Conservation (phyloP, 2,329 filamentous ascomycete species). For the Hypoxylon sp. region DNA sequence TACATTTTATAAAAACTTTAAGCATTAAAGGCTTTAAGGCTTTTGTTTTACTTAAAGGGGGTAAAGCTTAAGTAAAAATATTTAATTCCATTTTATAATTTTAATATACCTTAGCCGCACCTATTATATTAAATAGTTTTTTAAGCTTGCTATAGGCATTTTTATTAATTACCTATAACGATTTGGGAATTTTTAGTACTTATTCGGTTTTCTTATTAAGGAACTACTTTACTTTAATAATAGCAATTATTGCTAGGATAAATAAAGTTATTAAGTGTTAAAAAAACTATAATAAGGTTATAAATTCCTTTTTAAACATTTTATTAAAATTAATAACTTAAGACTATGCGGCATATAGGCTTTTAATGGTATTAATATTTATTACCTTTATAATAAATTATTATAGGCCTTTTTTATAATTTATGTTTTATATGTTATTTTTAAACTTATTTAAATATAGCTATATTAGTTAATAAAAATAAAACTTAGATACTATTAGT, state of each 20-base stretch:
- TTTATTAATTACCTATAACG: neutral
- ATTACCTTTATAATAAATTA: neutral
- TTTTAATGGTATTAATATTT: neutral
- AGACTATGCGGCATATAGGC: neutral
- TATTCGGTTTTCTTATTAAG: neutral
- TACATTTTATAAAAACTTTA: neutral
- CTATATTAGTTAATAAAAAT: neutral
- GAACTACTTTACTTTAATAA: neutral
- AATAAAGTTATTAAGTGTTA: neutral
- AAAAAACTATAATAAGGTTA: neutral
- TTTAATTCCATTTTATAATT: neutral
- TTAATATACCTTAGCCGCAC: neutral
- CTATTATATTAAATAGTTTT: neutral
- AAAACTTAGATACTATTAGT: neutral
- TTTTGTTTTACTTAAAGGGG: neutral
- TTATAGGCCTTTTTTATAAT: neutral
- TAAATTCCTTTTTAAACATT: neutral
- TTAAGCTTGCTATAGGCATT: neutral
- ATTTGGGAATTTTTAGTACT: neutral
- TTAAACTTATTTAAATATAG: neutral
- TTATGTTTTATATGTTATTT: neutral
- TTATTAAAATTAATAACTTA: neutral
- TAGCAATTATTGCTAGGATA: neutral
- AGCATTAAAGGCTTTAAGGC: neutral
- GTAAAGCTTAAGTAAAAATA: neutral